Percentiles rank a stretch among this genome's conserved stretches.
Evolutionary conservation across 2,329 filamentous ascomycete genomes (phyloP).

Genomic region (Trichoderma sp.): DNA sequence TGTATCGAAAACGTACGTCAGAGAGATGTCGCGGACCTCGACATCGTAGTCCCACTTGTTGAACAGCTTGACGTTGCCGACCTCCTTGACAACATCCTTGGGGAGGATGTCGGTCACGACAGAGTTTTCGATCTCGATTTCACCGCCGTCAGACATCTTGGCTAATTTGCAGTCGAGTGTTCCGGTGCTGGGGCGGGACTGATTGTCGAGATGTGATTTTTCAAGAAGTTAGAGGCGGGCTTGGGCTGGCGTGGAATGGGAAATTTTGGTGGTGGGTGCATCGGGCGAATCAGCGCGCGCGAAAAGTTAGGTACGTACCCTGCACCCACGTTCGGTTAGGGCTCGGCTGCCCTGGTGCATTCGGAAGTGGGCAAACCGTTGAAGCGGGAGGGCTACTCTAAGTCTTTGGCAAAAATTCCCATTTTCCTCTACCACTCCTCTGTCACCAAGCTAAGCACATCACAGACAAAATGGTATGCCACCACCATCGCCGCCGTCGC

Average conservation of each 20-base stretch:
- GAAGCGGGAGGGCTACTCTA: constrained; percentile 40
- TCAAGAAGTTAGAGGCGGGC: constrained; percentile 43
- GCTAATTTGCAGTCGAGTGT: constrained; percentile 47
- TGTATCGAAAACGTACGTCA: constrained; percentile 72
- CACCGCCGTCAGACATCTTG: constrained; percentile 92
- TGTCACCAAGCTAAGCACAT: constrained; percentile 47
- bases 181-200: constrained; percentile 43
- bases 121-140: constrained; percentile 87
- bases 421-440: constrained; percentile 41
- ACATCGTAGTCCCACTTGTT: constrained; percentile 99
- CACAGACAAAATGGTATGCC: constrained; percentile 51
- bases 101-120: constrained; percentile 80
- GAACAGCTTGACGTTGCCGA: constrained; percentile 94
- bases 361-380: constrained; percentile 34
- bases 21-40: constrained; percentile 98
- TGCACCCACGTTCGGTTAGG: constrained; percentile 43
- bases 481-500: constrained; percentile 24
- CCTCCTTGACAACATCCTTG: constrained; percentile 88
- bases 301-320: constrained; percentile 38
- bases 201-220: constrained; percentile 46
- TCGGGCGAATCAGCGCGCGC: constrained; percentile 43
- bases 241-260: constrained; percentile 38
- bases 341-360: constrained; percentile 49
- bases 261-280: constrained; percentile 45
- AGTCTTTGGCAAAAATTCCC: constrained; percentile 38